Evolutionary conservation across 2,329 filamentous ascomycete genomes (phyloP), one percentile per base, ranked within the genome.

Genomic region (Neofusicoccum umdonicola): DNA sequence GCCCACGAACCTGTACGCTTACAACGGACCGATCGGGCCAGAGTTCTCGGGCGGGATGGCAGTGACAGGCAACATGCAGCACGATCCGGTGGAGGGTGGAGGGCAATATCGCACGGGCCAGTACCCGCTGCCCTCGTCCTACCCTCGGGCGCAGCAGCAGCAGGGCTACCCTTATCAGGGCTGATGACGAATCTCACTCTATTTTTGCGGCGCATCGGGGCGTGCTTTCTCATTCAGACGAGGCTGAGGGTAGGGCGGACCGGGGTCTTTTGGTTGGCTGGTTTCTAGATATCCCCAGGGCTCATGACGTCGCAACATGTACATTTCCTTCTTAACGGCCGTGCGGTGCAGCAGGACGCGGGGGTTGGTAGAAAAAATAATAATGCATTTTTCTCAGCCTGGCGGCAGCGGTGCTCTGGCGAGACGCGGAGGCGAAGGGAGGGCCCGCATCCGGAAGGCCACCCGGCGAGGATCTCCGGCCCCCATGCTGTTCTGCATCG

Each of bases 51-150:
- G 37, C 11, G 51, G 51, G 9, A 41, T 56, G 51, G 2, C 54
- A 42, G 41, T 58, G 54, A 17, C 54, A 22, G 54, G 27, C 13
- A 45, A 37, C 9, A 72, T 76, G 69, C 73, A 70, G 48, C 75
- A 70, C 60, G 39, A 52, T 12, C 73, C 72, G 60, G 41, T 45
- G 22, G 44, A 22, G 12, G 44, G 42, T 11, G 50, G 34, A 7
- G 37, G 47, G 39, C 61, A 35, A 15, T 47, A 37, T 8, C 27
- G 12, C 31, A 12, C 35, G n/a, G 47, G 35, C 12, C 27, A 52
- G 2, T 77, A 75, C 62, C 72, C 74, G 47, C 70, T 77, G 72
- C 22, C 64, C 4, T 62, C 71, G 19, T 41, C 62, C 13, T 77
- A 76, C 41, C 66, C 76, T 65, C 56, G 62, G 27, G 27, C 27